phyloP scores from a whole-genome alignment of 768 basidiomycete species.

The Podaxis mareebaensis region DNA sequence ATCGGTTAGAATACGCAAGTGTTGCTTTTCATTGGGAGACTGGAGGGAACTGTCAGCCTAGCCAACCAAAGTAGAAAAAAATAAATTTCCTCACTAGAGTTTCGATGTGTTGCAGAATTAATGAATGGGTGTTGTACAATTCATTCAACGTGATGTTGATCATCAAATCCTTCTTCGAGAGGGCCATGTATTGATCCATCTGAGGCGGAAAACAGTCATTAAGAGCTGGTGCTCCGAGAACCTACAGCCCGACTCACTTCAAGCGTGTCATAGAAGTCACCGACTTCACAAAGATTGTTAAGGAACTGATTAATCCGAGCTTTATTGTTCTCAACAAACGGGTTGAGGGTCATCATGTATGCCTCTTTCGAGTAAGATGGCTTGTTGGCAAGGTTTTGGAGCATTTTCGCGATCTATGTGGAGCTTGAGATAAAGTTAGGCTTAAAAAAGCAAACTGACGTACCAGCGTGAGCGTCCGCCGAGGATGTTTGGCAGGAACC shows the following conservation, averaged over 20 bases:
- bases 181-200: slow-evolving; percentile 99
- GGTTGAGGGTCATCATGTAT: slow-evolving; percentile 98
- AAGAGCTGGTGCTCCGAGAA: background rate
- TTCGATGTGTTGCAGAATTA: slow-evolving; percentile 94
- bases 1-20: slow-evolving; percentile 93
- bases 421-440: background rate
- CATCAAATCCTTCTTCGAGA: slow-evolving; percentile 97
- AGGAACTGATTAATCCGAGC: slow-evolving; percentile 96
- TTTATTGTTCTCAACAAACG: slow-evolving; percentile 99
- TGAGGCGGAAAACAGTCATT: slow-evolving; percentile 29
- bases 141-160: slow-evolving; percentile 99
- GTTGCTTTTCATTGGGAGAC: slow-evolving; percentile 98
- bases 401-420: slow-evolving; percentile 95
- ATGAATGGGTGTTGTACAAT: slow-evolving; percentile 96
- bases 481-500: slow-evolving; percentile 95
- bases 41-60: slow-evolving; percentile 29
- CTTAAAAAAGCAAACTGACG: slow-evolving; percentile 34
- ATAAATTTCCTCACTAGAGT: slow-evolving; percentile 64
- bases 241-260: slow-evolving; percentile 59
- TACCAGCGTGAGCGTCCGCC: slow-evolving; percentile 89
- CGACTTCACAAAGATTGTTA: slow-evolving; percentile 96
- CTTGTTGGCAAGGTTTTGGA: slow-evolving; percentile 99
- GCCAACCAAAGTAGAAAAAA: background rate
- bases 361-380: slow-evolving; percentile 97
- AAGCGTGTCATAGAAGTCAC: slow-evolving; percentile 97